phyloP scores from a whole-genome alignment of 2,329 filamentous ascomycete species.

The Cladophialophora exuberans region DNA sequence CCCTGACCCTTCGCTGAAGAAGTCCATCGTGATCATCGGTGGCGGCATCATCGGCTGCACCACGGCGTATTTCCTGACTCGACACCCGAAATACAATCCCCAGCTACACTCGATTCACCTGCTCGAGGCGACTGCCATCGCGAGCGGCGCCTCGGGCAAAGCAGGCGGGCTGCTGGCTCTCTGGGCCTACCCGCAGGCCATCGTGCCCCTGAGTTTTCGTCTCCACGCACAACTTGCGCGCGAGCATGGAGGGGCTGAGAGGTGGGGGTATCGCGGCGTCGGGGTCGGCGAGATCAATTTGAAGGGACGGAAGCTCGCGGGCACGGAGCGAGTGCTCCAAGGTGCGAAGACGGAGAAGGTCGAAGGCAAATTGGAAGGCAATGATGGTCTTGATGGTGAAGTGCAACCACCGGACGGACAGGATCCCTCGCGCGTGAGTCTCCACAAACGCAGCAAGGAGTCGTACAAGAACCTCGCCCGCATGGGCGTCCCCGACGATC shows the following conservation, averaged over 20 bases:
- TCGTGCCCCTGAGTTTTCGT: constrained; percentile 83
- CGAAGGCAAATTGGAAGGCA: constrained; percentile 15
- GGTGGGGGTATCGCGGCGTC: constrained; percentile 85
- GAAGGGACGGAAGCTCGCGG: constrained; percentile 42
- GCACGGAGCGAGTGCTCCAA: constrained; percentile 33
- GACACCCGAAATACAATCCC: constrained; percentile 79
- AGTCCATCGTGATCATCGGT: constrained; percentile 53
- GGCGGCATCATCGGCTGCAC: constrained; percentile 92
- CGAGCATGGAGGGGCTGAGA: constrained; percentile 74
- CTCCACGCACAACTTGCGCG: constrained; percentile 83
- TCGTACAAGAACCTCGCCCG: constrained; percentile 56
- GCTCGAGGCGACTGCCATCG: constrained; percentile 82
- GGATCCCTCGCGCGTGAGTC: constrained; percentile 37
- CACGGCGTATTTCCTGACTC: constrained; percentile 87
- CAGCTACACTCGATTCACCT: constrained; percentile 77
- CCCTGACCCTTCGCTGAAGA: constrained; percentile 21
- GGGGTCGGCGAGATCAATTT: constrained; percentile 71
- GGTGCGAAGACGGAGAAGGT: constrained; percentile 2
- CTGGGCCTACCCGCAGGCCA: constrained; percentile 85
- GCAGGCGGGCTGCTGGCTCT: constrained; percentile 86
- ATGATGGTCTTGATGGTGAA: constrained; percentile 24
- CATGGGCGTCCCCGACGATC: constrained; percentile 70
- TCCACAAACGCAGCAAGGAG: constrained; percentile 60
- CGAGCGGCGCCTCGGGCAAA: constrained; percentile 91
- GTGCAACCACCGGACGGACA: constrained; percentile 39